phyloP scores from a whole-genome alignment of 73 alveolate genomes.

The Effrenium voratum region DNA sequence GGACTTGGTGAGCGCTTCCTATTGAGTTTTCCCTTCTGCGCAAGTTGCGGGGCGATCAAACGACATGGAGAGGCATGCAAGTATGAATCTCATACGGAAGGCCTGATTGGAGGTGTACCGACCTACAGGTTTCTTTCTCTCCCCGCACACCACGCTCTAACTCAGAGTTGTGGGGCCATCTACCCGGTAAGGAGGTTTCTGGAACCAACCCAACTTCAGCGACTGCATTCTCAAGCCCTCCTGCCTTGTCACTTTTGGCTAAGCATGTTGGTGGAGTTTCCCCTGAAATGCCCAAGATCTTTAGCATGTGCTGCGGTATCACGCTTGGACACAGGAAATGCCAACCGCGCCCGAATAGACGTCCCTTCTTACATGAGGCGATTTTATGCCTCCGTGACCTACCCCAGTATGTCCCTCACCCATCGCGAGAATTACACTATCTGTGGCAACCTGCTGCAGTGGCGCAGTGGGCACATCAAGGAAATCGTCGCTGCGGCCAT shows the following conservation, averaged over 20 bases:
- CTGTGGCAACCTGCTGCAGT: background rate
- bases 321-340: background rate
- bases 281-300: background rate
- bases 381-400: background rate
- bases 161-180: background rate
- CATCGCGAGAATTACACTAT: background rate
- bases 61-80: background rate
- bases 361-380: background rate
- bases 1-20: background rate
- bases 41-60: background rate
- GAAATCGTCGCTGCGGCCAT: background rate
- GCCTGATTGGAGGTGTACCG: background rate
- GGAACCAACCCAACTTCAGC: background rate
- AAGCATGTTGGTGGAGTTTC: background rate
- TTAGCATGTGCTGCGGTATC: background rate
- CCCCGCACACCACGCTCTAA: background rate
- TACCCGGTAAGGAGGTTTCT: background rate
- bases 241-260: background rate
- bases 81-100: background rate
- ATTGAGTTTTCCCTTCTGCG: background rate
- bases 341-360: conserved; percentile 6
- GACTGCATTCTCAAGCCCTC: background rate
- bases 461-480: background rate
- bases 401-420: background rate
- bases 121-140: background rate